phyloP scores from a whole-genome alignment of 768 basidiomycete genomes.

The Boletales sp. region DNA sequence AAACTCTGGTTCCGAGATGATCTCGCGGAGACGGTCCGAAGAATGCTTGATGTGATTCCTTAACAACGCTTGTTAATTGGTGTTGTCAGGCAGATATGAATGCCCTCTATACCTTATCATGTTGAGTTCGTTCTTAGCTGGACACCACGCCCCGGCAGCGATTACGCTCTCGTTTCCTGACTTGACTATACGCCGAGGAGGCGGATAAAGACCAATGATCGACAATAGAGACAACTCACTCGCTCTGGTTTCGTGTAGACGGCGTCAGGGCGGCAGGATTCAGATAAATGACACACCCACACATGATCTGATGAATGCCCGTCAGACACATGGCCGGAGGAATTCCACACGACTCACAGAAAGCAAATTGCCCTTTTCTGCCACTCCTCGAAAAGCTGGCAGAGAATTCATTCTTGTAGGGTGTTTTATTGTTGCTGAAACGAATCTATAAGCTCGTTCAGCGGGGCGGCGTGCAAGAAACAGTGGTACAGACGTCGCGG shows the following conservation, averaged over 20 bases:
- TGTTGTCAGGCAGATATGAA: not conserved
- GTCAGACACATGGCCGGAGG: slow-evolving; percentile 1
- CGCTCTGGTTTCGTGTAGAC: slow-evolving; percentile 8
- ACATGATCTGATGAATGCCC: slow-evolving; percentile 21
- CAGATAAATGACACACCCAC: slow-evolving; percentile 4
- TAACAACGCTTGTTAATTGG: not conserved
- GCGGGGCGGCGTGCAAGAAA: not conserved
- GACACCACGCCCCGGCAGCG: slow-evolving; percentile 80
- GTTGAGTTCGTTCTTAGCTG: slow-evolving; percentile 73
- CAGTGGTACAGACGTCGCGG: slow-evolving; percentile 57
- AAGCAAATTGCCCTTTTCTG: slow-evolving; percentile 85
- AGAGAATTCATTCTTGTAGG: slow-evolving; percentile 82
- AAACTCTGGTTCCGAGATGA: slow-evolving; percentile 70
- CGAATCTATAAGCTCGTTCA: slow-evolving; percentile 50
- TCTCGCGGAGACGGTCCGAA: slow-evolving; percentile 56
- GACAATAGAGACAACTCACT: slow-evolving; percentile 12
- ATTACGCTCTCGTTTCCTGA: slow-evolving; percentile 67
- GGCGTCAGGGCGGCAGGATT: not conserved
- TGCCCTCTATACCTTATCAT: slow-evolving; percentile 55
- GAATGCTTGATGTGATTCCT: slow-evolving; percentile 64
- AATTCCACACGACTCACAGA: slow-evolving; percentile 50
- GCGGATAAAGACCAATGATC: not conserved
- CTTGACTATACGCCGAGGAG: slow-evolving; percentile 43
- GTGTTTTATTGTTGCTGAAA: slow-evolving; percentile 94
- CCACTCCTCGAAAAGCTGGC: slow-evolving; percentile 88